A percentile compares a stretch with the other conserved stretches of the same genome.
Conservation (phyloP, 345 rosid genomes). For the Cochlearia excelsa region DNA sequence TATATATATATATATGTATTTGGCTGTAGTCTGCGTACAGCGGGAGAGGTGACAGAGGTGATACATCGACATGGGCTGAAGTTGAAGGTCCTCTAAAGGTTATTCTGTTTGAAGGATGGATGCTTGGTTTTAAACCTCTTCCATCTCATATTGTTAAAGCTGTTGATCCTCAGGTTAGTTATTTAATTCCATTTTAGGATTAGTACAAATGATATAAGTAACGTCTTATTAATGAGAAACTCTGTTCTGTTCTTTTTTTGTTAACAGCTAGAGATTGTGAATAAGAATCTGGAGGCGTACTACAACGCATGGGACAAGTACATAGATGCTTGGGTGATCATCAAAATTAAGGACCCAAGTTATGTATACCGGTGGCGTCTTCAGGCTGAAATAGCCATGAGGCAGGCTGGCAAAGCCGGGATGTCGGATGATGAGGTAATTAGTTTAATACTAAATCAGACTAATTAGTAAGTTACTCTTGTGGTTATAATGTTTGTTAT, state of each 20-base stretch:
- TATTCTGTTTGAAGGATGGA: slow-evolving; percentile 94
- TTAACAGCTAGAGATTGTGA: slow-evolving; percentile 66
- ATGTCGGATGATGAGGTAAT: slow-evolving; percentile 91
- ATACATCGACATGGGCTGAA: slow-evolving; percentile 82
- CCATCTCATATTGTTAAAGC: slow-evolving; percentile 58
- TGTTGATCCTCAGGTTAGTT: slow-evolving; percentile 80
- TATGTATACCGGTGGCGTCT: slow-evolving; percentile 92
- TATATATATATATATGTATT: neutral
- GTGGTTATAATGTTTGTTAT: neutral
- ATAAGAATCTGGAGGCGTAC: slow-evolving; percentile 82
- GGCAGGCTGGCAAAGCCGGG: slow-evolving; percentile 78
- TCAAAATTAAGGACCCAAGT: slow-evolving; percentile 84
- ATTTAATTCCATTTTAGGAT: neutral
- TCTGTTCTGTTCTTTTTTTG: slow-evolving; percentile 11
- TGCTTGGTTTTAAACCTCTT: slow-evolving; percentile 91
- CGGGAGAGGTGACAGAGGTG: slow-evolving; percentile 92
- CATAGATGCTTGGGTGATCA: slow-evolving; percentile 73
- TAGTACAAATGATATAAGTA: neutral
- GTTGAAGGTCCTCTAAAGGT: slow-evolving; percentile 91
- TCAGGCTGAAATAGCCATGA: slow-evolving; percentile 98
- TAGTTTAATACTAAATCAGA: neutral
- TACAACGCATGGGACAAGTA: slow-evolving; percentile 90
- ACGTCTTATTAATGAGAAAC: slow-evolving; percentile 4
- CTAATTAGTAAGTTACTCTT: neutral
- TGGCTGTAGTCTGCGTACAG: slow-evolving; percentile 77